Conservation (phyloP, 768 basidiomycete genomes). For the Boletus pseudo-olivaceus region DNA sequence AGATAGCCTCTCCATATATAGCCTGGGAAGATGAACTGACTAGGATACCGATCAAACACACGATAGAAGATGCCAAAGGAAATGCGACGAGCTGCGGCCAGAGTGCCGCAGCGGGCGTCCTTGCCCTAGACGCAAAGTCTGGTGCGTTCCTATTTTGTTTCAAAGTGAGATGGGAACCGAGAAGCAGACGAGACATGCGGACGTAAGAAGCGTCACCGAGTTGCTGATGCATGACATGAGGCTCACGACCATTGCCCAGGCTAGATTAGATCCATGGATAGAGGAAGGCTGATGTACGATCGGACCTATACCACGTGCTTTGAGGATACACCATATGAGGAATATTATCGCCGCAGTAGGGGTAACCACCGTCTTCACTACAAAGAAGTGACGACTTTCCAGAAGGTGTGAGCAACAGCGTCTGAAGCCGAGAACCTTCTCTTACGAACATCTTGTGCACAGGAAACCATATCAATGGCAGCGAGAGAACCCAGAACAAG, state of each 20-base stretch:
- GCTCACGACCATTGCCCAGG: constrained; percentile 72
- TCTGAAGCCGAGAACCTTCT: constrained; percentile 5
- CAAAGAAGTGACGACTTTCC: constrained; percentile 71
- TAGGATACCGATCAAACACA: constrained; percentile 78
- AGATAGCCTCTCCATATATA: constrained; percentile 75
- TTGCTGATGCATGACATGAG: constrained; percentile 79
- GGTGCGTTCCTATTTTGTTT: constrained; percentile 54
- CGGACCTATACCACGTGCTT: constrained; percentile 74
- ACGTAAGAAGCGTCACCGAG: constrained; percentile 72
- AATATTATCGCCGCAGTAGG: constrained; percentile 68
- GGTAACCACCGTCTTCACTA: constrained; percentile 69
- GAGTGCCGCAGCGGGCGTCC: constrained; percentile 53
- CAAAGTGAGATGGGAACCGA: constrained; percentile 12
- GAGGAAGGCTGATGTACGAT: constrained; percentile 63
- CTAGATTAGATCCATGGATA: constrained; percentile 62
- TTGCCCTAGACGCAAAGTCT: constrained; percentile 69
- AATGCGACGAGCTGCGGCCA: constrained; percentile 68
- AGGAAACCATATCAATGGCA: constrained; percentile 80
- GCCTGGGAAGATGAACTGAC: constrained; percentile 74
- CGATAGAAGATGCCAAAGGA: constrained; percentile 68
- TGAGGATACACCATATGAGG: constrained; percentile 76
- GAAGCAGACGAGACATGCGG: constrained; percentile 23
- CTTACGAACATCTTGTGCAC: constrained; percentile 69
- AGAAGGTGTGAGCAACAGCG: constrained; percentile 10
- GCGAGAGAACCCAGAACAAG: constrained; percentile 79